Base-by-base conservation (phyloP, 495 filamentous ascomycete genomes). In the Sphaerosporella brunnea region DNA sequence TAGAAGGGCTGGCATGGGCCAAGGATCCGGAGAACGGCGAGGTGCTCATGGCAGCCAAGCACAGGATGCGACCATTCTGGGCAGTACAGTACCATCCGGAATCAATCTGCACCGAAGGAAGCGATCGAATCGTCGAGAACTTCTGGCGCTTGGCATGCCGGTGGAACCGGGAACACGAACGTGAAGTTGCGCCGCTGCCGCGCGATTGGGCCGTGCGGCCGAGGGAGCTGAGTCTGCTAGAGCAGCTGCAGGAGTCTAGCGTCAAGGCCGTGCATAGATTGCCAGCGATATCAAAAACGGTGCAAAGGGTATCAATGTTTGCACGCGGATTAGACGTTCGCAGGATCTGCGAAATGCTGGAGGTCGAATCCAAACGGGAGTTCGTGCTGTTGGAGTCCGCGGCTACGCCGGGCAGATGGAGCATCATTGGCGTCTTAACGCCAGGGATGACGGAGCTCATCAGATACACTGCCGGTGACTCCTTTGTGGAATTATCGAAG, bases 11-110 rank as follows among this genome's bases (percentile, higher is more conserved):
- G 23, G 82, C 79, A 20, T 87, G 81, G 82, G 72, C 65, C 10
- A 68, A 72, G 36, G 71, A 75, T 24, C 50, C 53, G 1, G 45
- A 62, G 53, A 66, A 63, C 61, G 68, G 75, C 47, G 63, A 67
- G 21, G 79, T 93, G 18, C 66, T 92, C 35, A 92, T 93, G 80
- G 83, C 72, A 2, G 75, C 79, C 16, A 72, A 65, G 40, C 86
- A 94, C 59, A 63, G 39, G 21, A 49, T 53, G 2, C 83, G 78
- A 53, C 90, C 90, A 3, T 92, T 88, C 53, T 93, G 79, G 77
- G 90, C 79, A 0, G 66, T 97, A 26, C 90, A 97, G 56, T 96
- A 88, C 60, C 90, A 97, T 58, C 87, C 88, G 0, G 90, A 97
- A 61, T 93, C 84, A 0, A 79, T 92, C 52, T 94, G 88, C 58